phyloP scores from a whole-genome alignment of 768 basidiomycete species.

The Chlorophyllum brunneum region DNA sequence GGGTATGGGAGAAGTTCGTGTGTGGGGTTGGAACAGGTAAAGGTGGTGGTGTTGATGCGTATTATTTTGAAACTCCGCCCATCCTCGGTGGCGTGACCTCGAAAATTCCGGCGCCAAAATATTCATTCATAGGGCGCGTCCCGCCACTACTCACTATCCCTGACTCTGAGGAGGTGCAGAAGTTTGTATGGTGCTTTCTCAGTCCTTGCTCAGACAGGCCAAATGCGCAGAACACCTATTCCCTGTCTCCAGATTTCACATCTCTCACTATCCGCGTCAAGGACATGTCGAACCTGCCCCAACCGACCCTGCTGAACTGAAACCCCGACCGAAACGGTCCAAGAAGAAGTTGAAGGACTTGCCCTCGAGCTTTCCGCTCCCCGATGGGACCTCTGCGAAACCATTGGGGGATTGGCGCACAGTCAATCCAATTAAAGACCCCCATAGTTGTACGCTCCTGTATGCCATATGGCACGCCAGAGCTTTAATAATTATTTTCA shows the following conservation, averaged over 20 bases:
- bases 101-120: slow-evolving; percentile 7
- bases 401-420: slow-evolving; percentile 39
- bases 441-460: slow-evolving; percentile 10
- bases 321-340: slow-evolving; percentile 10
- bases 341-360: slow-evolving; percentile 56
- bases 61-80: slow-evolving; percentile 38
- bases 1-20: slow-evolving; percentile 20
- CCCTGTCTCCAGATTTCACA: not conserved
- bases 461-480: not conserved
- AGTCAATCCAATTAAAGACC: slow-evolving; percentile 19
- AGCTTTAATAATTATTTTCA: slow-evolving; percentile 4
- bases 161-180: slow-evolving; percentile 5
- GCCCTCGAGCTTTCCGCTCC: slow-evolving; percentile 41
- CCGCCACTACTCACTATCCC: not conserved
- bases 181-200: slow-evolving; percentile 6
- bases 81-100: slow-evolving; percentile 27
- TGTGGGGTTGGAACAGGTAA: slow-evolving; percentile 21
- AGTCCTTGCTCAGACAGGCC: slow-evolving; percentile 1
- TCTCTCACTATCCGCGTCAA: slow-evolving; percentile 12
- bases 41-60: slow-evolving; percentile 29
- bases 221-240: not conserved
- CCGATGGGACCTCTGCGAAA: slow-evolving; percentile 39
- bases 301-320: not conserved
- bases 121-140: not conserved
- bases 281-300: not conserved